A percentile compares a stretch with the other conserved stretches of the same genome.
phyloP scores from a whole-genome alignment of 768 basidiomycete species.

The Symmetrospora coprosmae region DNA sequence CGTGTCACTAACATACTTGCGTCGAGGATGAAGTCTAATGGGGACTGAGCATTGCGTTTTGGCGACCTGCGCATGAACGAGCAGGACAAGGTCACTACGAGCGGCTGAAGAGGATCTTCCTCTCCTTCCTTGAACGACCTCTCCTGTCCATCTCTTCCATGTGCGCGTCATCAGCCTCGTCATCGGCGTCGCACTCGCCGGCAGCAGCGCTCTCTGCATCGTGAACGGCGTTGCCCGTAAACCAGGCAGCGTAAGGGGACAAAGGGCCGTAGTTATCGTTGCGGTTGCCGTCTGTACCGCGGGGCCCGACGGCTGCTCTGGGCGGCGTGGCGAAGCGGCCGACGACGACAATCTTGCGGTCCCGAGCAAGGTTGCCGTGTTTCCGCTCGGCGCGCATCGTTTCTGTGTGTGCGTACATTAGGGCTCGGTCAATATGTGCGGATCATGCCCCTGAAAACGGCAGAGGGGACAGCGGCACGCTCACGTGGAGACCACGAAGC shows the following conservation, averaged over 20 bases:
- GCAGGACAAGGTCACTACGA: too few species aligned
- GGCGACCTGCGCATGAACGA: too few species aligned
- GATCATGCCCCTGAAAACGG: too few species aligned
- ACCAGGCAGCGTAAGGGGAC: neutral
- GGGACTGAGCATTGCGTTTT: too few species aligned
- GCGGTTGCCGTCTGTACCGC: neutral
- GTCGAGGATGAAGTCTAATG: too few species aligned
- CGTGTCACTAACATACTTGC: too few species aligned
- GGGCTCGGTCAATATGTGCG: too few species aligned
- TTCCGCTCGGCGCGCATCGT: too few species aligned
- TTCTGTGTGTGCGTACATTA: too few species aligned
- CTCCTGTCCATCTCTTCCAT: neutral
- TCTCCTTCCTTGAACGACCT: neutral
- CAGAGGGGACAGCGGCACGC: neutral
- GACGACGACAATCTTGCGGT: neutral
- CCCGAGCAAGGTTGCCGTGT: conserved; percentile 1
- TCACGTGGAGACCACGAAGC: neutral
- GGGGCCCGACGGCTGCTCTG: too few species aligned
- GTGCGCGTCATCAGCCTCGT: neutral
- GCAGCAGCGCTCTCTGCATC: neutral
- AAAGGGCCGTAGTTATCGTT: neutral
- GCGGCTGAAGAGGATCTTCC: too few species aligned
- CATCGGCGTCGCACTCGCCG: conserved; percentile 6
- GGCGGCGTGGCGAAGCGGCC: conserved; percentile 13
- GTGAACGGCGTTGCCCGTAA: too few species aligned